Base-by-base conservation (phyloP, 192 early-diverging fungal genomes). In the Phycomyces nitens region DNA sequence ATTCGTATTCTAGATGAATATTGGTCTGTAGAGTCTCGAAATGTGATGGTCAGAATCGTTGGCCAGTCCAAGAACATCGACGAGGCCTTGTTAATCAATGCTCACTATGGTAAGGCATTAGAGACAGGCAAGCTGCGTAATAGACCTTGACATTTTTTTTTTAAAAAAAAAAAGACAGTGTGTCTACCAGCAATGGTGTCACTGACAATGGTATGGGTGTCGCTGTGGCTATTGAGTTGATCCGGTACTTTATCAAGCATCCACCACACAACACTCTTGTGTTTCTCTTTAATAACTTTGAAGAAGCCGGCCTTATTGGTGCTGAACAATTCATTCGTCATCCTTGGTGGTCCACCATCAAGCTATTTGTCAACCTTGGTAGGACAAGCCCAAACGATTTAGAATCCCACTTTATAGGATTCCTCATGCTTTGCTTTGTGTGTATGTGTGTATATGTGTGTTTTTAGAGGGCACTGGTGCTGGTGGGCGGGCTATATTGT, bases 251-350 rank as follows among this genome's bases (percentile, higher is more conserved):
- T 62, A 73, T 81, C 22, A 57, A 66, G 21, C 73, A 80, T 39
- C 88, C 85, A n/a, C 77, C 80, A 23, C 71, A 79, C 18, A 79
- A 88, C 51, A 80, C 82, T 4, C 77, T 90, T 41, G 67, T 90
- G 12, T 83, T 90, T 62, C 84, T 88, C 72, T 85, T 90, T 53
- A 88, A 90, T 66, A 88, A 88, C 70, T 82, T 82, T 40, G 88
- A 90, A 71, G 88, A 90, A 61, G 71, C 64, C 59, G 88, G 86
- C 0, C 69, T 90, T 18, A 71, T 78, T 66, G 88, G 88, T 11
- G 85, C 88, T 9, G 72, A 68, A 18, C 70, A 79, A 4, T 85
- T 90, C 70, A 80, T 85, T 24, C 74, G 82, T 22, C 88, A 90
- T 56, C 79, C 74, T 26, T 90, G 88, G 88, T 75, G 78, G 7